Evolutionary conservation across 495 filamentous ascomycete species (phyloP).

Genomic region (Pyrenula massariospora): DNA sequence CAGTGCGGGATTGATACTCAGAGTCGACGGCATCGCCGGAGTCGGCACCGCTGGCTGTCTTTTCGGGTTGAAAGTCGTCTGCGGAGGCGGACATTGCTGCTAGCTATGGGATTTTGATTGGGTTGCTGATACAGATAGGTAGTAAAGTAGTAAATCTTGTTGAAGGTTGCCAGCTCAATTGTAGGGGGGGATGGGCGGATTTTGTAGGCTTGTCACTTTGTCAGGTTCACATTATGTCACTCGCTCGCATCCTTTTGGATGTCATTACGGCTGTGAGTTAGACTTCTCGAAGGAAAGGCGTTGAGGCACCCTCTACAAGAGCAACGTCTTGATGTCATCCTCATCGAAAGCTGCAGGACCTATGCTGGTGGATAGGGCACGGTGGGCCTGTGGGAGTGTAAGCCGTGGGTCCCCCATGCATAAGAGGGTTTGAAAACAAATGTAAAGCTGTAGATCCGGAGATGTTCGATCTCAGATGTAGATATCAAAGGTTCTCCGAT

Average conservation of each 20-base stretch:
- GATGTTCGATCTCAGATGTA: background rate
- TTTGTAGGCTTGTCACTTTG: background rate
- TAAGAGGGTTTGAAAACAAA: background rate
- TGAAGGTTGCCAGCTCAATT: no score
- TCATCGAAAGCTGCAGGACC: background rate
- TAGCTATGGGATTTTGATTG: no score
- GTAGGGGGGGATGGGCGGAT: background rate
- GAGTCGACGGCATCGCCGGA: conserved; percentile 16
- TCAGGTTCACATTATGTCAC: no score
- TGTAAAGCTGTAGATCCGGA: background rate
- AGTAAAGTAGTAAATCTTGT: no score
- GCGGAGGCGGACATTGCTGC: background rate
- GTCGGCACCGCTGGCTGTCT: conserved; percentile 6
- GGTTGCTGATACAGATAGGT: no score
- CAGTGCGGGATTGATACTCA: conserved; percentile 27
- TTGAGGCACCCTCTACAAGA: no score
- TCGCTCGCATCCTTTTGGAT: no score
- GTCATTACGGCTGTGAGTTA: no score
- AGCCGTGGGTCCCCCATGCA: background rate
- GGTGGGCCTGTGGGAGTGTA: background rate
- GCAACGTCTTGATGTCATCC: background rate
- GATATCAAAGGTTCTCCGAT: background rate
- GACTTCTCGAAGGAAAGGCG: no score
- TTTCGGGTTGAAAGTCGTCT: conserved; percentile 12
- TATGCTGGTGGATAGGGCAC: background rate